Percentiles rank a stretch among this genome's conserved stretches.
Evolutionary conservation across 305 asterid species (phyloP).

Genomic region (Fraxinus greggii): DNA sequence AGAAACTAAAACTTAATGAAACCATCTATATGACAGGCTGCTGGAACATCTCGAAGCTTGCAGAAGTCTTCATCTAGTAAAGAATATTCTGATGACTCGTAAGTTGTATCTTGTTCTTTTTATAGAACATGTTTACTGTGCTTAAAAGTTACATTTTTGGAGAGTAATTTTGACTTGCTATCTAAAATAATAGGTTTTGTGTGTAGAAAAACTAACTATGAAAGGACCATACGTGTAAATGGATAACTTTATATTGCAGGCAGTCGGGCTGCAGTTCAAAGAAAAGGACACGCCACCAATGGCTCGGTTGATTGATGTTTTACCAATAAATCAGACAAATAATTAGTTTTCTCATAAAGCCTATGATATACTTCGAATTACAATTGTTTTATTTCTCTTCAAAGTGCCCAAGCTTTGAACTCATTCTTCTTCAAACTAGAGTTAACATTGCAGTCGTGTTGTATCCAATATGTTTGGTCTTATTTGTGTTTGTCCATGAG

Average conservation of each 20-base stretch:
- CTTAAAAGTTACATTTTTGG: neutral
- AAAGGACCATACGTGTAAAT: constrained; percentile 8
- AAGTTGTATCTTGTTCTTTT: constrained; percentile 31
- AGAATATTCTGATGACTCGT: constrained; percentile 68
- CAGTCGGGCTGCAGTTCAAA: constrained; percentile 59
- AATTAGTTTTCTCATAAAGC: constrained; percentile 1
- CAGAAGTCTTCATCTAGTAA: constrained; percentile 60
- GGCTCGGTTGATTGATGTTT: constrained; percentile 30
- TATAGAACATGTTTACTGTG: neutral
- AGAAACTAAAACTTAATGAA: neutral
- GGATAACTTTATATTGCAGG: constrained; percentile 37
- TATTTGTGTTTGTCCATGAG: constrained; percentile 23
- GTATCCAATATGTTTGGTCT: constrained; percentile 29
- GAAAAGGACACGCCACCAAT: constrained; percentile 56
- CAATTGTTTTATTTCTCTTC: constrained; percentile 23
- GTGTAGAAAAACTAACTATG: neutral
- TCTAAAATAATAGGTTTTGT: neutral
- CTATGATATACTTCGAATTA: constrained; percentile 26
- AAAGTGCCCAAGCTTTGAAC: constrained; percentile 33
- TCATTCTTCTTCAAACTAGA: constrained; percentile 26
- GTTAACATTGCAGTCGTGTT: constrained; percentile 33
- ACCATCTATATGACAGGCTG: constrained; percentile 47
- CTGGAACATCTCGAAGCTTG: constrained; percentile 45
- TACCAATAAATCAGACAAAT: constrained; percentile 3
- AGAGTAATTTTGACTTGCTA: neutral